Evolutionary conservation across 1,284 basidiomycete species (phyloP).

Genomic region (Tilletia horrida): DNA sequence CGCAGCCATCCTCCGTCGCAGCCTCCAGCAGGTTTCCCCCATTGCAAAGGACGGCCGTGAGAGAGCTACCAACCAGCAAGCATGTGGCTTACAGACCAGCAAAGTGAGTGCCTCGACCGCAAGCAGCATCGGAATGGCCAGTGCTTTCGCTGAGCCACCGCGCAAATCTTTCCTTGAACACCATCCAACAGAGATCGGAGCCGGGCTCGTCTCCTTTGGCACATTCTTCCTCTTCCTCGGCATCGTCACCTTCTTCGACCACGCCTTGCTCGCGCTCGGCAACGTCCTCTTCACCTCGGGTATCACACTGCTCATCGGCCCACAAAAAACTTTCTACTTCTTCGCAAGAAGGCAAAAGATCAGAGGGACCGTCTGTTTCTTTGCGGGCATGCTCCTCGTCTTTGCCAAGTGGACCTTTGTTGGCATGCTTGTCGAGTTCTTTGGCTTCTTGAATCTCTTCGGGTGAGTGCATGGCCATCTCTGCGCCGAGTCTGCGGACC

Average conservation of each 20-base stretch:
- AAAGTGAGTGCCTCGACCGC: conserved; percentile 37
- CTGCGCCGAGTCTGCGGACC: neutral
- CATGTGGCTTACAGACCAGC: conserved; percentile 55
- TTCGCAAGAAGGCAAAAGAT: conserved; percentile 95
- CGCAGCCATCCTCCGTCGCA: neutral
- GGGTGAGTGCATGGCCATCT: conserved; percentile 65
- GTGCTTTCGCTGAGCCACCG: neutral
- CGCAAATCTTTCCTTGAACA: neutral
- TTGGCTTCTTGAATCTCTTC: conserved; percentile 82
- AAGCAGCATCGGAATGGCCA: neutral
- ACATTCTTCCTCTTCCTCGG: conserved; percentile 93
- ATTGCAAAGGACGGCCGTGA: neutral
- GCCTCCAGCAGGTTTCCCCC: neutral
- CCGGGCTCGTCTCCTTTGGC: conserved; percentile 95
- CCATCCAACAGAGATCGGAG: conserved; percentile 57
- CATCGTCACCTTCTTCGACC: conserved; percentile 93
- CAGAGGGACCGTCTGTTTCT: conserved; percentile 66
- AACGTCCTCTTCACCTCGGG: conserved; percentile 61
- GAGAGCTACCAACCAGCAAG: neutral
- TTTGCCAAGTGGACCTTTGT: conserved; percentile 89
- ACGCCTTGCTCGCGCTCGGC: conserved; percentile 89
- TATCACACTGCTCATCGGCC: conserved; percentile 54
- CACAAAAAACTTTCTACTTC: conserved; percentile 87
- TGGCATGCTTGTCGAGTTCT: conserved; percentile 87
- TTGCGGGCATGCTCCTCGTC: conserved; percentile 59